Evolutionary conservation across 371 early-diverging fungal genomes (phyloP), one percentile per base, ranked within the genome.

Genomic region (Zychaea mexicana): DNA sequence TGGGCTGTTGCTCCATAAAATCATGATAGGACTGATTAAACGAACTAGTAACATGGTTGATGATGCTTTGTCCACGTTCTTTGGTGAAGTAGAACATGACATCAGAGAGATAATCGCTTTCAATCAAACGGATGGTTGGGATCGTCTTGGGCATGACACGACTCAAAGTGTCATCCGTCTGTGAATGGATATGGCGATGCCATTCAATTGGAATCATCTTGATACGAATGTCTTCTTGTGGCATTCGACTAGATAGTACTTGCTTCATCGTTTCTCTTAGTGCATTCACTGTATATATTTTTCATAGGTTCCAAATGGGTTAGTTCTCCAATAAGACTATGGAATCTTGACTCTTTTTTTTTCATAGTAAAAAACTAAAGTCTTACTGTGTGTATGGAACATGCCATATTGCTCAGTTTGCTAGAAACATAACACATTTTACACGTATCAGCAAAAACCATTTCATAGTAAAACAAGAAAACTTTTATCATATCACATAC

Each of bases 31-130:
- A 71, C 15, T 74, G 62, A 64, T 90, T 90, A 30, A 89, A 78
- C 26, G 70, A 52, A 0, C 72, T 53, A 7, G 87, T 83, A 30
- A 87, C 84, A 64, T 88, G 80, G 36, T 81, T 67, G 0, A 88
- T 52, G 33, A 90, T 83, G 45, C 67, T 73, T 66, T 86, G 81
- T 3, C 85, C 87, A 45, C 87, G 67, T 22, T 76, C 77, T 59
- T 77, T 77, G 39, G 77, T 69, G 42, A 83, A 73, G 36, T 83
- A 90, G 70, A 78, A 90, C 1, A 90, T 67, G 6, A 86, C 87
- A 64, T 90, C 91, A 5, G 86, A 81, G 2, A 90, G 68, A 54
- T 86, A 86, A 59, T 90, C 87, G 38, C 87, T 89, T 66, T 83
- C 80, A 59, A 88, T 79, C 21, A 82, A 69, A 8, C 91, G 70